Evolutionary conservation across 352 stramenopile genomes (phyloP).

Genomic region (Phytophthora constricta): DNA sequence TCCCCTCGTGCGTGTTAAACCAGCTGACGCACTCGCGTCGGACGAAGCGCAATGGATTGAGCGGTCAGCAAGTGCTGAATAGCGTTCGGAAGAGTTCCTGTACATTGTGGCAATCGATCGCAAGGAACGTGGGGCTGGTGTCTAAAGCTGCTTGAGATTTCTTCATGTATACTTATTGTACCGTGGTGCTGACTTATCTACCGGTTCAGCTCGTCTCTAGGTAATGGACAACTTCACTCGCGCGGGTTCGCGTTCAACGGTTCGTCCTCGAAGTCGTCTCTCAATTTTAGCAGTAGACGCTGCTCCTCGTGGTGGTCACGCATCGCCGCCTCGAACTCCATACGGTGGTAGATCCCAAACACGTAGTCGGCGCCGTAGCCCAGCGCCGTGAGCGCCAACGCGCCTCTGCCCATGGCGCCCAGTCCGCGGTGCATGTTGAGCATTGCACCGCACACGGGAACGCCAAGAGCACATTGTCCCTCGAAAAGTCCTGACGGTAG

Average conservation of each 20-base stretch:
- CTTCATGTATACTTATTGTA: too few relatives aligned
- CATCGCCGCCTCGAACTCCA: constrained; percentile 34
- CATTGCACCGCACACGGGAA: constrained; percentile 57
- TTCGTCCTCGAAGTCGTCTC: neutral
- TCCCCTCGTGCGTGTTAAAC: neutral
- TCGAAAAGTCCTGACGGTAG: constrained; percentile 62
- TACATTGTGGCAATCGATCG: too few relatives aligned
- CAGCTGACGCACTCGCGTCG: neutral
- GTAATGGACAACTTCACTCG: too few relatives aligned
- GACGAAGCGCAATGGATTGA: neutral
- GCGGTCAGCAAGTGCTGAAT: too few relatives aligned
- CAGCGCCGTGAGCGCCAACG: constrained; percentile 42
- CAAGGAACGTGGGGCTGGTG: too few relatives aligned
- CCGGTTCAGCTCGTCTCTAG: too few relatives aligned
- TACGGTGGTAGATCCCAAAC: constrained; percentile 34
- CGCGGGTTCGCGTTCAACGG: constrained; percentile 9
- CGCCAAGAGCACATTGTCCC: constrained; percentile 55
- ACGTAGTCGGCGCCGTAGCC: constrained; percentile 49
- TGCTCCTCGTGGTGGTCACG: constrained; percentile 26
- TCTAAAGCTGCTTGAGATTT: too few relatives aligned
- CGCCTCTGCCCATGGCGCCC: constrained; percentile 50
- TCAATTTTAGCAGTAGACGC: constrained; percentile 11
- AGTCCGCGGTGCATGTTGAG: constrained; percentile 50
- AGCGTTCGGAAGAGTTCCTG: too few relatives aligned
- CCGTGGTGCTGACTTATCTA: too few relatives aligned